These are phyloP conservation scores for Vaccinium corymbosum DNA, from an alignment of 148 eudicot species.

Conservation along the genomic window DNA sequence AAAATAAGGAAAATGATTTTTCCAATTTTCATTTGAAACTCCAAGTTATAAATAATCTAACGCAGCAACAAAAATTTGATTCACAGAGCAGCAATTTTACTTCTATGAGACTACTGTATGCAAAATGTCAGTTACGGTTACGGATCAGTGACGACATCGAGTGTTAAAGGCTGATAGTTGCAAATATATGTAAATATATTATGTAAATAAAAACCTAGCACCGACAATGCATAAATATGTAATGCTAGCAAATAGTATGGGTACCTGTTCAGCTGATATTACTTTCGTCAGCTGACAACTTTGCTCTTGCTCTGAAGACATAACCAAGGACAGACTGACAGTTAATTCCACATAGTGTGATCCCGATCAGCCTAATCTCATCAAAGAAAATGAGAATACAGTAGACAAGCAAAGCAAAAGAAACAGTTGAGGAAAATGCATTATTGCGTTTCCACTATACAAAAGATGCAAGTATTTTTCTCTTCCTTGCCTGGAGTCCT, in stretches of 20 bases:
- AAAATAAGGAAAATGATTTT: not conserved
- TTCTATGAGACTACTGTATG: not conserved
- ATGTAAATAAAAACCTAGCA: slow-evolving; percentile 7
- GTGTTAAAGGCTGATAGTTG: not conserved
- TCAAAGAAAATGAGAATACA: not conserved
- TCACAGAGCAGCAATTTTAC: slow-evolving; percentile 3
- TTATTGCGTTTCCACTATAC: not conserved
- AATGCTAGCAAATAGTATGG: not conserved
- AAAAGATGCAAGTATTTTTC: not conserved
- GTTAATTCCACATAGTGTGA: slow-evolving; percentile 12
- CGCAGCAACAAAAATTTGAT: not conserved
- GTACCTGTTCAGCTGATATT: slow-evolving; percentile 54
- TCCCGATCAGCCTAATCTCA: not conserved
- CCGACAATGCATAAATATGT: not conserved
- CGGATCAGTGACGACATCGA: not conserved
- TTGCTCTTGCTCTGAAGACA: slow-evolving; percentile 50
- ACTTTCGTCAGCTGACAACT: slow-evolving; percentile 37
- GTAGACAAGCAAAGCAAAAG: not conserved
- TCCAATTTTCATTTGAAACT: not conserved
- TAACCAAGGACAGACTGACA: slow-evolving; percentile 19
- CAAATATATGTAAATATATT: not conserved
- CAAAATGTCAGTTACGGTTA: not conserved
- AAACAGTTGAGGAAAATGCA: not conserved
- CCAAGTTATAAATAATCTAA: not conserved
- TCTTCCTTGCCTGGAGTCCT: not conserved